Evolutionary conservation across 176 grass and related monocot species (phyloP), one percentile per base, ranked within the genome.

Genomic region (Carex pumila): DNA sequence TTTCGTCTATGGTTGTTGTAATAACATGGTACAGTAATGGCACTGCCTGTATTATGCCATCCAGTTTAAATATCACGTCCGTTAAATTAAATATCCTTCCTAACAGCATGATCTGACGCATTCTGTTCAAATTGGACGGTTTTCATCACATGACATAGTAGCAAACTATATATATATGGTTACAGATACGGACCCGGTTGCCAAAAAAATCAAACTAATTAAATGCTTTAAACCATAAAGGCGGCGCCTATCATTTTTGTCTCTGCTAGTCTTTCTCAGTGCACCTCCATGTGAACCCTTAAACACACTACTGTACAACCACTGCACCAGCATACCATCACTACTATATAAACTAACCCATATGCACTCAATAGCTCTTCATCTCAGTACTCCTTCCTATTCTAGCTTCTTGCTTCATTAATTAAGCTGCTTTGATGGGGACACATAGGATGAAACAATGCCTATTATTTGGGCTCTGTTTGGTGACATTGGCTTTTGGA

Each of bases 391-490:
- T 61, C 21, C 7, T 47, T 18, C 60, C 29, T 34, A 31, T 6
- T 5, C 62, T 13, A 65, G 10, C 32, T 65, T 65, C 61, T 12
- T 1, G 62, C 8, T 65, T 65, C 25, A 31, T 30, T 65, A 64
- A 30, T 64, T 29, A 65, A 65, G 65, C 32, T 17, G 4, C 8
- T 56, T 18, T 81, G 56, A 81, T 81, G 79, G 79, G 79, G 79
- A 37, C 32, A 47, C 32, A n/a, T 19, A 43, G 56, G 57, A 3
- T 22, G 18, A 81, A 63, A 12, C 79, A 81, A 62, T 45, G 79
- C 57, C 57, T 81, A 12, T 63, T 81, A 15, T 81, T 81, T 61
- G 79, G 79, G 30, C 79, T 81, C 22, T 81, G 79, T 63, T 32
- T 81, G 55, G 21, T 63, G 31, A 19, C 59, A 41, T 61, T 81